Percentiles rank a stretch among this genome's conserved stretches.
Evolutionary conservation across 306 rosid genomes (phyloP).

Genomic region (Quercus robur): DNA sequence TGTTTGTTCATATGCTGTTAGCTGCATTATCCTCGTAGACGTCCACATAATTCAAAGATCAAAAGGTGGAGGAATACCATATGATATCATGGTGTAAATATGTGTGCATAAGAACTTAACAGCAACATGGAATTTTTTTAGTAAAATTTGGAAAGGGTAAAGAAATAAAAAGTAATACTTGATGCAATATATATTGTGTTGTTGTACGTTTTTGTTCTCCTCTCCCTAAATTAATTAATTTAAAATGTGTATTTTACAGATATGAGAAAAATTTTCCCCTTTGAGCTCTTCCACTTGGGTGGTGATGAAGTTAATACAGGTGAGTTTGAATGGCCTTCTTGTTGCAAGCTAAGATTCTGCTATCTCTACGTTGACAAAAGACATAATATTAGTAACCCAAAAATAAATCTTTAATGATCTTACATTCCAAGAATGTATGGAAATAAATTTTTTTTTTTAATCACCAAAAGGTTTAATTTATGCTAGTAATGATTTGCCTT

Average conservation of each 20-base stretch:
- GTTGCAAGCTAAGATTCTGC: constrained; percentile 15
- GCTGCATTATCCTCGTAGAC: background rate
- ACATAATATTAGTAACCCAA: background rate
- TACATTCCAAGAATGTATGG: background rate
- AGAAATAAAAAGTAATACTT: background rate
- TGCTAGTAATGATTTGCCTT: background rate
- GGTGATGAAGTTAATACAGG: constrained; percentile 99
- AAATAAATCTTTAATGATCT: constrained; percentile 11
- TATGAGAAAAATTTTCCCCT: constrained; percentile 89
- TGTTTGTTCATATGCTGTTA: background rate
- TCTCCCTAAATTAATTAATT: background rate
- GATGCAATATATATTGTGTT: background rate
- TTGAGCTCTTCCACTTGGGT: constrained; percentile 97
- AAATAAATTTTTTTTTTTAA: background rate
- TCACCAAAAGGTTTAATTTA: background rate
- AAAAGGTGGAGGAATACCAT: background rate
- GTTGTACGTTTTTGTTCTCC: background rate
- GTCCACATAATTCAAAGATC: background rate
- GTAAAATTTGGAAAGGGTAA: background rate
- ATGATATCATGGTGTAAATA: background rate
- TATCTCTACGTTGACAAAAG: constrained; percentile 6
- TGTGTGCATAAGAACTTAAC: background rate
- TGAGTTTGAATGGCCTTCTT: constrained; percentile 39
- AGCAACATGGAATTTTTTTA: background rate
- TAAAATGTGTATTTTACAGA: constrained; percentile 43